A percentile compares a stretch with the other conserved stretches of the same genome.
Conservation (phyloP, 106 monocot genomes). For the Phalaenopsis equestris region DNA sequence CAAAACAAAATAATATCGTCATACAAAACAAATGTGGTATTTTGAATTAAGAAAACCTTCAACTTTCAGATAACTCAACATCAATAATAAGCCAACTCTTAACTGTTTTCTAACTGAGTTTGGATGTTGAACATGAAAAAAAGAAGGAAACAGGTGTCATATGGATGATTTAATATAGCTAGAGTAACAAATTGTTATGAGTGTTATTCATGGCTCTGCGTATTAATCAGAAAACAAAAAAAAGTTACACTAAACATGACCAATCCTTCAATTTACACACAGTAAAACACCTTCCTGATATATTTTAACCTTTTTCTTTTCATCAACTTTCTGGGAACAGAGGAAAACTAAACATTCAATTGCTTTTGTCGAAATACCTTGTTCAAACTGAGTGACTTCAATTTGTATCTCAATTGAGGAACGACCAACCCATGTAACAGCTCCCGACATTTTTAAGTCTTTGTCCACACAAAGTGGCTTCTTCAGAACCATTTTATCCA, state of each 20-base stretch:
- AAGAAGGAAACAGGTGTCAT: background rate
- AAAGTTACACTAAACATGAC: too few relatives aligned
- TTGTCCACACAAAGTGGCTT: conserved; percentile 79
- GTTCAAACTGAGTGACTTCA: conserved; percentile 65
- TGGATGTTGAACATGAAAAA: background rate
- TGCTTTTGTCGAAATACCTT: conserved; percentile 27
- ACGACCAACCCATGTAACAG: conserved; percentile 92
- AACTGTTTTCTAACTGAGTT: background rate
- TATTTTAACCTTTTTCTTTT: too few relatives aligned
- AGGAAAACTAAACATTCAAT: background rate
- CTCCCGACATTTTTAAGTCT: conserved; percentile 75
- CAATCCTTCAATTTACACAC: too few relatives aligned
- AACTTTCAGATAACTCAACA: background rate
- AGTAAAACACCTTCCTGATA: too few relatives aligned
- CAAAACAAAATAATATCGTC: background rate
- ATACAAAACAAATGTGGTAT: background rate
- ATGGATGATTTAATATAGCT: background rate
- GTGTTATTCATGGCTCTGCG: background rate
- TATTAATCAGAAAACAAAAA: background rate
- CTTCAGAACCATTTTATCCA: conserved; percentile 90
- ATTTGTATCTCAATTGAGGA: conserved; percentile 89
- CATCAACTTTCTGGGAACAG: too few relatives aligned
- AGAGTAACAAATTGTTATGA: background rate
- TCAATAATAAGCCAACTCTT: background rate
- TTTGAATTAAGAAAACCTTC: background rate